Evolutionary conservation across 345 rosid genomes (phyloP).

Genomic region (Mangifera indica): DNA sequence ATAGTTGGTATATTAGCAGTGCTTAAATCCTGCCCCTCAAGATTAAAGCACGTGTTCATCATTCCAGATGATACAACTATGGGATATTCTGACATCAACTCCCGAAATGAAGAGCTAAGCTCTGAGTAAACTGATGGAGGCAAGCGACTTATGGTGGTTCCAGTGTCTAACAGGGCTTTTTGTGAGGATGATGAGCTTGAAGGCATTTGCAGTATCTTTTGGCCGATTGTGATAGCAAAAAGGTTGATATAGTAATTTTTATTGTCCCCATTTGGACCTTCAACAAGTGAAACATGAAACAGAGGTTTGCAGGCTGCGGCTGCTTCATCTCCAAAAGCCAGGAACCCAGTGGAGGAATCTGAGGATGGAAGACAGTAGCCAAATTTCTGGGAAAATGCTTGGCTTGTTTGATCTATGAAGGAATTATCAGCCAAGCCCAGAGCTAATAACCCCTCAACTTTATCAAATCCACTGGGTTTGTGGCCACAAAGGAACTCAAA

Average conservation of each 20-base stretch:
- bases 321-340: too few relatives aligned
- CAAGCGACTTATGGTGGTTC: conserved; percentile 29
- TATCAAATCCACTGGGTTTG: neutral
- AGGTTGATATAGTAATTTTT: conserved; percentile 20
- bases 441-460: too few relatives aligned
- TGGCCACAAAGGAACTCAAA: conserved; percentile 27
- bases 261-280: neutral
- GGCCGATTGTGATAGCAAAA: conserved; percentile 23
- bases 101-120: conserved; percentile 18
- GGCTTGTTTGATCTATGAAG: too few relatives aligned
- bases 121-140: conserved; percentile 16
- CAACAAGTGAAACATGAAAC: neutral
- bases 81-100: conserved; percentile 20
- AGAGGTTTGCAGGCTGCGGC: too few relatives aligned
- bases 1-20: conserved; percentile 11
- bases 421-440: too few relatives aligned
- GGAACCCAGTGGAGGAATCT: too few relatives aligned
- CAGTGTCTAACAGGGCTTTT: conserved; percentile 28
- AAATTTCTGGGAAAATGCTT: too few relatives aligned
- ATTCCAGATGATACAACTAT: neutral
- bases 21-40: neutral
- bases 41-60: conserved; percentile 30
- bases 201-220: conserved; percentile 13
- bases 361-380: too few relatives aligned
- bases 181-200: neutral